Conservation (phyloP, 179 eudicot species). For the Spergularia azorica region DNA sequence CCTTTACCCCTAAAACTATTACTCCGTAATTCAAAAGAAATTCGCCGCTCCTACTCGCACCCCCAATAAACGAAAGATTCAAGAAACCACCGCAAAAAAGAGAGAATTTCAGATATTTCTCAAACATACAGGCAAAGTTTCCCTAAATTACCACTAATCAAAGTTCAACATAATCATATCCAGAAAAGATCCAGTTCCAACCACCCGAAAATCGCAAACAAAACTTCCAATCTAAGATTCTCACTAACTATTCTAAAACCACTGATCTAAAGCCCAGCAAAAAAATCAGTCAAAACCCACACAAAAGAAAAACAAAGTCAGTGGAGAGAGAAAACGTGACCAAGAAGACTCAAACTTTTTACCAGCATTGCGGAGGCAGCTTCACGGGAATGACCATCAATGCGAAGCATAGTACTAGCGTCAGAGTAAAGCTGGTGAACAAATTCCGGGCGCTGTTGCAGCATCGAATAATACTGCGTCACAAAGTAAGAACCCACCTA, state of each 20-base stretch:
- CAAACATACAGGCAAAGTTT: not conserved
- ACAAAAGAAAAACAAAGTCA: not conserved
- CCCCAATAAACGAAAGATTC: too few relatives aligned
- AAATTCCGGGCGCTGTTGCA: conserved; percentile 70
- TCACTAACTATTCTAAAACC: not conserved
- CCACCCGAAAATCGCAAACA: not conserved
- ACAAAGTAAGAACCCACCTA: conserved; percentile 95
- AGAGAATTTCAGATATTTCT: not conserved
- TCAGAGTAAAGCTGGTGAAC: conserved; percentile 91
- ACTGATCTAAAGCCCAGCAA: not conserved
- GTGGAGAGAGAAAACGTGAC: not conserved
- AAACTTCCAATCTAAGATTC: not conserved
- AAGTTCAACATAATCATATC: not conserved
- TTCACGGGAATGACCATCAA: conserved; percentile 66
- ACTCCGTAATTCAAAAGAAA: too few relatives aligned
- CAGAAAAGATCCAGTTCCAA: not conserved
- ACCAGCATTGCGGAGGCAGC: conserved; percentile 82
- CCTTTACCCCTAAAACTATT: too few relatives aligned
- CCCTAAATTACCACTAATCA: not conserved
- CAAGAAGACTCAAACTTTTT: not conserved
- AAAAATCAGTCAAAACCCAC: not conserved
- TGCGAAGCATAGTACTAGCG: conserved; percentile 84
- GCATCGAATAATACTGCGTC: conserved; percentile 77
- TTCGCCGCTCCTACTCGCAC: too few relatives aligned
- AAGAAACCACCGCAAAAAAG: not conserved